These are phyloP conservation scores for Aspergillus tanneri DNA, from an alignment of 2,329 filamentous ascomycete genomes.

Conservation along the genomic window DNA sequence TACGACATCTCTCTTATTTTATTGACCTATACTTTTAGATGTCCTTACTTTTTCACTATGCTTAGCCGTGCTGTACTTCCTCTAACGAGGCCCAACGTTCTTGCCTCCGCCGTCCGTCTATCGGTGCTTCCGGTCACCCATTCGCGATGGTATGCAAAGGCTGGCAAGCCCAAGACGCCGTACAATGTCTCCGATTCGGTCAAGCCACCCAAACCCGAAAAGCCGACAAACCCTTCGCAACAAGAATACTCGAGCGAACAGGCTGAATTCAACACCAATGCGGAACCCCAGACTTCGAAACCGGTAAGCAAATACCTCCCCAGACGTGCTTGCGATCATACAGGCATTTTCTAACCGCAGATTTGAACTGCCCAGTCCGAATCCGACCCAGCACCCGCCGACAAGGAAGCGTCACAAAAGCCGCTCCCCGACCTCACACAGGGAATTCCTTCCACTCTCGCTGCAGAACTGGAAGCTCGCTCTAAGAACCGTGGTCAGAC, in stretches of 20 bases:
- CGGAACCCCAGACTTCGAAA: conserved; percentile 30
- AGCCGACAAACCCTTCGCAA: conserved; percentile 26
- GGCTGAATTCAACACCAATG: conserved; percentile 39
- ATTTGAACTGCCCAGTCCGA: conserved; percentile 31
- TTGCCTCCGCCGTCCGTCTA: conserved; percentile 36
- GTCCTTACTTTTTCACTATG: conserved; percentile 34
- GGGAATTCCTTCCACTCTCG: conserved; percentile 88
- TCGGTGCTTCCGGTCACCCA: conserved; percentile 34
- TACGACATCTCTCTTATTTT: neutral
- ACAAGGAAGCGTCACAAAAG: conserved; percentile 50
- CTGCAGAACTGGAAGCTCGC: conserved; percentile 64
- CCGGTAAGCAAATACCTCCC: conserved; percentile 25
- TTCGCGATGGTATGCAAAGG: conserved; percentile 42
- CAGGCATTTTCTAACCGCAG: neutral
- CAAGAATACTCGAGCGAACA: conserved; percentile 37
- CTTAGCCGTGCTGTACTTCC: conserved; percentile 47
- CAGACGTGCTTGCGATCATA: neutral
- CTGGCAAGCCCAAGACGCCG: conserved; percentile 33
- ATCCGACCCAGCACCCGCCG: conserved; percentile 35
- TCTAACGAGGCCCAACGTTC: conserved; percentile 44
- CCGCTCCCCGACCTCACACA: conserved; percentile 89
- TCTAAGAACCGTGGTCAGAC: conserved; percentile 38
- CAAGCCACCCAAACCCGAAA: conserved; percentile 28
- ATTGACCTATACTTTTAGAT: conserved; percentile 14
- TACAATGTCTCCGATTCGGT: conserved; percentile 37